These are phyloP conservation scores for Spatholobus suberectus DNA, from an alignment of 306 rosid genomes.

Conservation along the genomic window DNA sequence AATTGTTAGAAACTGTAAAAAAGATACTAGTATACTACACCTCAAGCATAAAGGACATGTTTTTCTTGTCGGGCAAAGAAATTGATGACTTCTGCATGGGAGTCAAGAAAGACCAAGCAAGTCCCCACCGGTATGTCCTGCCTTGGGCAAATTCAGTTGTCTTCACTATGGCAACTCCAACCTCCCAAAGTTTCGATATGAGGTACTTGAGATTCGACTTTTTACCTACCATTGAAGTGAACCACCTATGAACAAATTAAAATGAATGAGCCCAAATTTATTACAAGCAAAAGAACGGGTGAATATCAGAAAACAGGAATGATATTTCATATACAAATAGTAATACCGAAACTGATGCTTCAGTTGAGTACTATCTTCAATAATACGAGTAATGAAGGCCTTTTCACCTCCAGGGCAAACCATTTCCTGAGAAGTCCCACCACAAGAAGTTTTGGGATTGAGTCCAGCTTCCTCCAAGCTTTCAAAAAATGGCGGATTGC, in stretches of 20 bases:
- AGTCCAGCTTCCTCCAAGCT: slow-evolving; percentile 87
- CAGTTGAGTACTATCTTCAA: slow-evolving; percentile 76
- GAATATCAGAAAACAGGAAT: slow-evolving; percentile 4
- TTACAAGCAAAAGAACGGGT: slow-evolving; percentile 3
- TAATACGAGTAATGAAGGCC: slow-evolving; percentile 78
- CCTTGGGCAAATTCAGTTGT: slow-evolving; percentile 96
- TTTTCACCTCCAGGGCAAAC: slow-evolving; percentile 88
- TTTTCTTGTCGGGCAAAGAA: slow-evolving; percentile 59
- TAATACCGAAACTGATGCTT: slow-evolving; percentile 69
- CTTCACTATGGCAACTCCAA: slow-evolving; percentile 81
- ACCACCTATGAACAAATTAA: slow-evolving; percentile 66
- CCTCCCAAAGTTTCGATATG: slow-evolving; percentile 73
- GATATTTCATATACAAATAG: neutral
- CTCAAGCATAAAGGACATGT: slow-evolving; percentile 74
- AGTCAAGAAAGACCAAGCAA: slow-evolving; percentile 95
- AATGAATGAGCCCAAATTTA: neutral
- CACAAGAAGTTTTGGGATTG: slow-evolving; percentile 88
- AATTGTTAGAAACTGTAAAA: slow-evolving; percentile 28
- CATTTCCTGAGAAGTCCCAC: slow-evolving; percentile 86
- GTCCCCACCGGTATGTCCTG: slow-evolving; percentile 83
- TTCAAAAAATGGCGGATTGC: slow-evolving; percentile 95
- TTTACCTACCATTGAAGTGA: slow-evolving; percentile 83
- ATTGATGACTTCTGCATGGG: slow-evolving; percentile 53
- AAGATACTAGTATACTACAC: slow-evolving; percentile 29
- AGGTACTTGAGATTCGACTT: slow-evolving; percentile 67